These are phyloP conservation scores for Coniochaeta hoffmannii DNA, from an alignment of 2,329 filamentous ascomycete species.

Conservation along the genomic window DNA sequence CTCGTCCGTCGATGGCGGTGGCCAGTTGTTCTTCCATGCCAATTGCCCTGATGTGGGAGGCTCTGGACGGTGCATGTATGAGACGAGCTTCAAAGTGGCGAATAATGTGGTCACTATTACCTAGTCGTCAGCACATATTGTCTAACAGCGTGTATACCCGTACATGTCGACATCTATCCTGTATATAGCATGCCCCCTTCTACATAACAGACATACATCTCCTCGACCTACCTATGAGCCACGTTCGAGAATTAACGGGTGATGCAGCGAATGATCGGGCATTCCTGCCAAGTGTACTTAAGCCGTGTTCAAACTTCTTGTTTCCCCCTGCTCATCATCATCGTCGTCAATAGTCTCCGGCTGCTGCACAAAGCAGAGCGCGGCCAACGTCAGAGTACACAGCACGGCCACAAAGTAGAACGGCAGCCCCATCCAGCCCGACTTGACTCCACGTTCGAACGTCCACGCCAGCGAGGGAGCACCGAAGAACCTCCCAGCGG, in stretches of 20 bases:
- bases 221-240: neutral
- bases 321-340: neutral
- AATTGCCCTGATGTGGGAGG: conserved; percentile 8
- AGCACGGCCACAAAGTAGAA: conserved; percentile 10
- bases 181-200: neutral
- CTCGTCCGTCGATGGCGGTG: conserved; percentile 2
- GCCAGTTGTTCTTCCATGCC: conserved; percentile 13
- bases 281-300: neutral
- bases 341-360: neutral
- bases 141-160: neutral
- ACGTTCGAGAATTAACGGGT: neutral
- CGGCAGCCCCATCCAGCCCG: conserved; percentile 19
- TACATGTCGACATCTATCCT: neutral
- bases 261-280: too few relatives aligned
- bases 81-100: neutral
- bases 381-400: conserved; percentile 5
- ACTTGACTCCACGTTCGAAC: conserved; percentile 16
- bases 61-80: conserved; percentile 13
- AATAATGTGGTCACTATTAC: neutral
- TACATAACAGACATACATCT: neutral
- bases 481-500: conserved; percentile 14
- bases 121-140: neutral
- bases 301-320: neutral
- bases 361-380: neutral
- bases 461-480: conserved; percentile 18